These are phyloP conservation scores for Xanthoconium stramineum DNA, from an alignment of 768 basidiomycete species.

Conservation along the genomic window DNA sequence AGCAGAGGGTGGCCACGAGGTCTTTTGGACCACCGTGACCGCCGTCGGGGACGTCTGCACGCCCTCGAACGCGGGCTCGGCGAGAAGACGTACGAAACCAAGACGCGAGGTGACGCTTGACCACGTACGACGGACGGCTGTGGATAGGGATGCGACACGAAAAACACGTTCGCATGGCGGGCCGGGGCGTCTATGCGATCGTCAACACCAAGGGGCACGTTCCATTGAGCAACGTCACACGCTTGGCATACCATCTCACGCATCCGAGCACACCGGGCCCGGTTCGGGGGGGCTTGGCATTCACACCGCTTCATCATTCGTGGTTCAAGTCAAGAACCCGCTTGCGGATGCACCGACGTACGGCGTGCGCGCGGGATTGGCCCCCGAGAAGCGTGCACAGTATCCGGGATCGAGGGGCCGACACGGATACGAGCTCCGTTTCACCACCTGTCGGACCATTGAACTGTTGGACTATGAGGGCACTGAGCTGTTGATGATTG, in stretches of 20 bases:
- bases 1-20: constrained; percentile 28
- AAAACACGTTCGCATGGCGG: constrained; percentile 50
- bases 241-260: constrained; percentile 58
- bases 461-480: constrained; percentile 55
- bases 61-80: not conserved
- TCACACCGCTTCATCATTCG: constrained; percentile 48
- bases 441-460: constrained; percentile 30
- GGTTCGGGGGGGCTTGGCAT: constrained; percentile 58
- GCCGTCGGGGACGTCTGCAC: constrained; percentile 30
- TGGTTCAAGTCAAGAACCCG: constrained; percentile 56
- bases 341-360: constrained; percentile 39
- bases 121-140: not conserved
- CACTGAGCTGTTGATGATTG: constrained; percentile 53
- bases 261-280: constrained; percentile 49
- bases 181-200: constrained; percentile 57
- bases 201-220: constrained; percentile 45
- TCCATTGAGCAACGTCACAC: constrained; percentile 47
- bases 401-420: constrained; percentile 47
- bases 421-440: constrained; percentile 47
- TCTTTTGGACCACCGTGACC: constrained; percentile 43
- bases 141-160: constrained; percentile 48
- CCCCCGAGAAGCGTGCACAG: constrained; percentile 33
- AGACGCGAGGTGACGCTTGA: constrained; percentile 45
- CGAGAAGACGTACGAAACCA: constrained; percentile 46
- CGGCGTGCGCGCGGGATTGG: constrained; percentile 20